Evolutionary conservation across 2,329 filamentous ascomycete species (phyloP).

Genomic region (Dothistroma septosporum): DNA sequence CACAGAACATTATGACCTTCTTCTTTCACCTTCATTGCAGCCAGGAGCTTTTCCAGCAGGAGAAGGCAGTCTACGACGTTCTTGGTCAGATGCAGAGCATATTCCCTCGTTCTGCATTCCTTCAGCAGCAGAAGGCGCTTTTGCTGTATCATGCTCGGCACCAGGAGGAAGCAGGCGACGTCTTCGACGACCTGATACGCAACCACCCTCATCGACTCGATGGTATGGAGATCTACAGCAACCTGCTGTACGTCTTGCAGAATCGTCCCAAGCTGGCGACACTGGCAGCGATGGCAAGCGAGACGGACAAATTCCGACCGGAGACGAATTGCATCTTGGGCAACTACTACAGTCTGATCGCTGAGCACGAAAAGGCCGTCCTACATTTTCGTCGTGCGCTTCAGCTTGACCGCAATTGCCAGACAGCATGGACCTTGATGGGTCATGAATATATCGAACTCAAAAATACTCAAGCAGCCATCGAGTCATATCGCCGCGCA

Average conservation of each 20-base stretch:
- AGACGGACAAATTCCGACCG: slow-evolving; percentile 90
- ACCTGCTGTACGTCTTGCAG: slow-evolving; percentile 92
- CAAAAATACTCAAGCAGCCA: slow-evolving; percentile 96
- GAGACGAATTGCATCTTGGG: slow-evolving; percentile 96
- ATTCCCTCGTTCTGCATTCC: slow-evolving; percentile 83
- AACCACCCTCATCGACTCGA: slow-evolving; percentile 71
- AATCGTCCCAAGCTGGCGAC: slow-evolving; percentile 86
- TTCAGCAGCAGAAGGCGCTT: slow-evolving; percentile 83
- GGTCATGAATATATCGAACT: slow-evolving; percentile 98
- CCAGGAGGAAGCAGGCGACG: slow-evolving; percentile 53
- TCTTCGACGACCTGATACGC: slow-evolving; percentile 55
- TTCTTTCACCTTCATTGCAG: slow-evolving; percentile 91
- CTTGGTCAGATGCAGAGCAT: slow-evolving; percentile 75
- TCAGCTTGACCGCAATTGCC: slow-evolving; percentile 81
- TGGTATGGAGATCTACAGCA: slow-evolving; percentile 91
- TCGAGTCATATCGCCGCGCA: slow-evolving; percentile 91
- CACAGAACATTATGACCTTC: slow-evolving; percentile 85
- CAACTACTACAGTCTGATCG: slow-evolving; percentile 93
- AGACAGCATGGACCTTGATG: slow-evolving; percentile 98
- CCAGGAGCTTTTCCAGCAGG: slow-evolving; percentile 86
- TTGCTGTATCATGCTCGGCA: slow-evolving; percentile 87
- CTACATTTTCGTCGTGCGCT: slow-evolving; percentile 94
- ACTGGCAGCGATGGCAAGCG: slow-evolving; percentile 82
- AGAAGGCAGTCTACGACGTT: slow-evolving; percentile 66
- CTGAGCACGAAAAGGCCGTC: slow-evolving; percentile 94